Conservation (phyloP, 257 asterid species). For the Solanum paucissectum region DNA sequence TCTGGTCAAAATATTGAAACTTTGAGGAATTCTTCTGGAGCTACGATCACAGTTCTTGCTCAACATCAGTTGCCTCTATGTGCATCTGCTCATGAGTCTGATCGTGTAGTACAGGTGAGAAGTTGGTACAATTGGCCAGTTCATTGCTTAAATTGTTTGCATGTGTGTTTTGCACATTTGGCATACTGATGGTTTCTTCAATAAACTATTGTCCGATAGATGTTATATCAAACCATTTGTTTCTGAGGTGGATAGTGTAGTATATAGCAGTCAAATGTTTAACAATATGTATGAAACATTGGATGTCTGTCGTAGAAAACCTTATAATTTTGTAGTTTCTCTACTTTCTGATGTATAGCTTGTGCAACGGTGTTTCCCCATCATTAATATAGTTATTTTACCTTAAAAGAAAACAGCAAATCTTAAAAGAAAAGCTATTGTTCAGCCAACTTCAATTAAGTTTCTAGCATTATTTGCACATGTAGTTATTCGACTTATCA, state of each 20-base stretch:
- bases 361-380: background rate
- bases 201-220: background rate
- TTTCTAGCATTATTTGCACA: background rate
- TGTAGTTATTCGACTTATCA: background rate
- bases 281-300: background rate
- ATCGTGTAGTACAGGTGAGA: constrained; percentile 88
- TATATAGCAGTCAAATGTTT: background rate
- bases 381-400: background rate
- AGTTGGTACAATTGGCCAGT: background rate
- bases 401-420: background rate
- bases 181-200: background rate
- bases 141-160: background rate
- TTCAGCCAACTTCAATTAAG: background rate
- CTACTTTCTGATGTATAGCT: background rate
- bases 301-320: background rate
- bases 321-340: background rate
- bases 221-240: background rate
- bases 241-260: background rate
- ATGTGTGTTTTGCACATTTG: background rate
- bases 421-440: background rate
- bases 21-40: constrained; percentile 78
- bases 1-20: constrained; percentile 91
- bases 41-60: constrained; percentile 70
- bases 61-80: constrained; percentile 87
- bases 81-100: constrained; percentile 94